phyloP scores from a whole-genome alignment of 768 basidiomycete species.

The Paxillus rubicundulus region DNA sequence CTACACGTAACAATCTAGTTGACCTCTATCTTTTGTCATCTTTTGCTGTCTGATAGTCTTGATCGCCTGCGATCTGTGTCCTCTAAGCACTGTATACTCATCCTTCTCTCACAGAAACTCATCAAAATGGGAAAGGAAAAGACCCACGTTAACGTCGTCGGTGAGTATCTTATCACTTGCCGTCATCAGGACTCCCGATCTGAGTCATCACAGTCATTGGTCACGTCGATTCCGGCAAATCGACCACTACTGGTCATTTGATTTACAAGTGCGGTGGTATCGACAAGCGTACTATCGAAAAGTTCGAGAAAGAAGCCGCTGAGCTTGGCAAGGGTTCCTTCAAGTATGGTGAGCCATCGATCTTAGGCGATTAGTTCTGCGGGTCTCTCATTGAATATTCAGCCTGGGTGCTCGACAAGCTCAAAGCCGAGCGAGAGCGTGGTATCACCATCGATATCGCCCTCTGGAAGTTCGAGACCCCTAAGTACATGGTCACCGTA shows the following conservation, averaged over 20 bases:
- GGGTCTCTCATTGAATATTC: slow-evolving; percentile 29
- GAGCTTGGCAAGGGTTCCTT: slow-evolving; percentile 99
- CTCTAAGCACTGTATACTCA: slow-evolving; percentile 11
- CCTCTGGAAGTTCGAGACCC: slow-evolving; percentile 99
- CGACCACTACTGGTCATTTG: slow-evolving; percentile 99
- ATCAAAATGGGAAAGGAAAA: slow-evolving; percentile 95
- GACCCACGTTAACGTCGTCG: slow-evolving; percentile 96
- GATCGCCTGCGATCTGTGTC: slow-evolving; percentile 25
- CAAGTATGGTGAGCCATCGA: slow-evolving; percentile 77
- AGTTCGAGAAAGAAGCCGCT: slow-evolving; percentile 99
- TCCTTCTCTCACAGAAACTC: slow-evolving; percentile 41
- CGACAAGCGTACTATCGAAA: slow-evolving; percentile 99
- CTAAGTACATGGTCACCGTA: slow-evolving; percentile 91
- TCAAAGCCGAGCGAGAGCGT: slow-evolving; percentile 99
- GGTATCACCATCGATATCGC: slow-evolving; percentile 99
- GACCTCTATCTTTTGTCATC: slow-evolving; percentile 16
- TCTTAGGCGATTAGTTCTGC: slow-evolving; percentile 12
- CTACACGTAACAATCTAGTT: slow-evolving; percentile 25
- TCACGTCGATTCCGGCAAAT: slow-evolving; percentile 99
- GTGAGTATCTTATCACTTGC: slow-evolving; percentile 48
- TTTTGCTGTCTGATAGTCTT: slow-evolving; percentile 7
- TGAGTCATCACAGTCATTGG: slow-evolving; percentile 74
- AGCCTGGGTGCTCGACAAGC: slow-evolving; percentile 99
- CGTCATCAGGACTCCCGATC: slow-evolving; percentile 14
- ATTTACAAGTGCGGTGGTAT: slow-evolving; percentile 99